These are phyloP conservation scores for Trametes meyenii DNA, from an alignment of 768 basidiomycete species.

Conservation along the genomic window DNA sequence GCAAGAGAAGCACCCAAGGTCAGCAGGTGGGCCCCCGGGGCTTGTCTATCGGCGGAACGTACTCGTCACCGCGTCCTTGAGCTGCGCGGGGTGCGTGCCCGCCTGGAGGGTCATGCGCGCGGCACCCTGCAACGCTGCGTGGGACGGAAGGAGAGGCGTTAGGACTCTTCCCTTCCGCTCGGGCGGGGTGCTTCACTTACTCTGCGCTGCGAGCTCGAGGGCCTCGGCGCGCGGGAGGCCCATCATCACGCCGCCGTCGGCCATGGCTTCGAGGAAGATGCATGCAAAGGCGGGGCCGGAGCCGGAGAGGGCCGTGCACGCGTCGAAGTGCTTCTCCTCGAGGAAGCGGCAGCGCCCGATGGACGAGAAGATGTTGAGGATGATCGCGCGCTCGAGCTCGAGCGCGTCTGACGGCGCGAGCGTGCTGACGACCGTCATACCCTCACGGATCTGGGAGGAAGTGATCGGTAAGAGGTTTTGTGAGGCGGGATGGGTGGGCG, in stretches of 20 bases:
- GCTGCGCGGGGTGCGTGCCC: constrained; percentile 90
- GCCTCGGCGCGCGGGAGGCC: constrained; percentile 93
- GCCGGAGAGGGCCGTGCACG: constrained; percentile 94
- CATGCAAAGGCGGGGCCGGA: constrained; percentile 98
- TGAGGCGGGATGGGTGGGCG: not conserved
- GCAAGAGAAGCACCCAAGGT: constrained; percentile 4
- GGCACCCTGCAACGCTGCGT: constrained; percentile 88
- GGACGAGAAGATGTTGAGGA: constrained; percentile 94
- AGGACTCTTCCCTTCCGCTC: not conserved
- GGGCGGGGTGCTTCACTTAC: constrained; percentile 46
- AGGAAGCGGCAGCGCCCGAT: constrained; percentile 95
- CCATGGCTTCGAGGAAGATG: constrained; percentile 97
- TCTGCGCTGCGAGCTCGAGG: constrained; percentile 92
- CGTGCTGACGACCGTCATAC: constrained; percentile 93
- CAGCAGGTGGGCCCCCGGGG: not conserved
- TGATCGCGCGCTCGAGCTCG: constrained; percentile 69
- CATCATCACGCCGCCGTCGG: constrained; percentile 99
- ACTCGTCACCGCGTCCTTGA: constrained; percentile 99
- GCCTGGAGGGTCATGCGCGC: constrained; percentile 93
- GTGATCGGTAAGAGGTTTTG: not conserved
- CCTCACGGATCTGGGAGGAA: constrained; percentile 84
- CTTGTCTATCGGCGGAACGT: constrained; percentile 34
- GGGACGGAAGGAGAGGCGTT: not conserved
- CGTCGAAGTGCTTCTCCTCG: constrained; percentile 98
- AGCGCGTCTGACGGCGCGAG: constrained; percentile 54